Evolutionary conservation across 257 asterid genomes (phyloP).

Genomic region (Scutellaria barbata): DNA sequence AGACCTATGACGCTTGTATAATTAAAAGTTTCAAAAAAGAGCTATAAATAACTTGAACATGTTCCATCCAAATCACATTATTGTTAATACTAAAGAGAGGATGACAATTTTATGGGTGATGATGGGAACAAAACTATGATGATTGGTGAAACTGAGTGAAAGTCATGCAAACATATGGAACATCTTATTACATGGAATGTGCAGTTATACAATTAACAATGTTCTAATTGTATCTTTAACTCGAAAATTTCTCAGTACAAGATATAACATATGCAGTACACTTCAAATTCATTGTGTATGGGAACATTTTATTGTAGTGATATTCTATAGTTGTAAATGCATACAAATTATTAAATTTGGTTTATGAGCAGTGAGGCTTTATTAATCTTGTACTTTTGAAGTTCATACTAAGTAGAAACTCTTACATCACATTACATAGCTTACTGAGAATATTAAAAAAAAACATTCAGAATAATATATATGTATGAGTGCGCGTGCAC

Average conservation of each 20-base stretch:
- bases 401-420: neutral
- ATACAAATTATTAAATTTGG: neutral
- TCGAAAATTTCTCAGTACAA: neutral
- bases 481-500: neutral
- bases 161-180: slow-evolving; percentile 2
- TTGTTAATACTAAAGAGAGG: neutral
- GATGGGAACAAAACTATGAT: neutral
- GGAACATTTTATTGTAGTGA: too few species aligned
- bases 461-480: neutral
- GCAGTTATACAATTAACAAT: neutral
- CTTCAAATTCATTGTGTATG: too few species aligned
- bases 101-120: neutral
- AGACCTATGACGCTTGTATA: neutral
- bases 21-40: neutral
- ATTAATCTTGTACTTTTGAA: neutral
- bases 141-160: neutral
- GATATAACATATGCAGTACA: too few species aligned
- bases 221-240: neutral
- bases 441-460: neutral
- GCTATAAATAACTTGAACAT: slow-evolving; percentile 7
- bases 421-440: neutral
- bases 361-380: neutral
- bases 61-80: neutral
- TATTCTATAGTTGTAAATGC: too few species aligned
- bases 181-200: neutral